Base-by-base conservation (phyloP, 2,329 filamentous ascomycete genomes). In the Blumeriella jaapii region DNA sequence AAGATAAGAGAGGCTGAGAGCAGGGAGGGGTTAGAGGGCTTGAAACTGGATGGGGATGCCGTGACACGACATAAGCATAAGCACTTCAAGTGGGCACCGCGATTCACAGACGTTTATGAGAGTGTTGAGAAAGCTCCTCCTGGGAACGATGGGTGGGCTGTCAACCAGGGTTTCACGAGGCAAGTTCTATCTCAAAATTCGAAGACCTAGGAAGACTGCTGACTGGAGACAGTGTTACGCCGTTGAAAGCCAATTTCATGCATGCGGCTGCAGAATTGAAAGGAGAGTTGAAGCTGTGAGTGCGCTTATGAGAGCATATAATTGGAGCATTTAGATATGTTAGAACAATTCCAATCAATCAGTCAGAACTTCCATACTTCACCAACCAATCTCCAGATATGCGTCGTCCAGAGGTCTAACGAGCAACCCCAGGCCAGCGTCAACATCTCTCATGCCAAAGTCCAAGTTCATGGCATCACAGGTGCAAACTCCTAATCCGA, bases 51-150 rank as follows among this genome's bases (percentile, higher is more conserved):
- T 29, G 55, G 55, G 46, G 46, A 50, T 24, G 52, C 48, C 26
- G 47, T 53, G 11, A 44, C 40, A 8, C 57, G 61, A 33, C 78
- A 85, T 55, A 70, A 65, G 37, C 84, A 93, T 59, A 84, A 82
- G 57, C 82, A 93, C 59, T 96, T 95, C 67, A 93, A 89, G 61
- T 96, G 91, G 91, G 76, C 82, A 30, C 91, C 89, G 2, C 74
- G 74, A 44, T 91, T 96, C 59, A 68, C 73, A 20, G 87, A 93
- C 58, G 85, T 96, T 2, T 85, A 85, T 58, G 74, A 81, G 55
- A 87, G 82, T 47, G 86, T 95, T n/a, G 75, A 86, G 48, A 72
- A 80, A 45, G 76, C 79, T 24, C 65, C 67, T 19, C 82, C 83
- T 3, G 86, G 86, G 3, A 93, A 85, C 54, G 91, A 98, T 59